Evolutionary conservation across 257 asterid species (phyloP).

Genomic region (Scutellaria galericulata): DNA sequence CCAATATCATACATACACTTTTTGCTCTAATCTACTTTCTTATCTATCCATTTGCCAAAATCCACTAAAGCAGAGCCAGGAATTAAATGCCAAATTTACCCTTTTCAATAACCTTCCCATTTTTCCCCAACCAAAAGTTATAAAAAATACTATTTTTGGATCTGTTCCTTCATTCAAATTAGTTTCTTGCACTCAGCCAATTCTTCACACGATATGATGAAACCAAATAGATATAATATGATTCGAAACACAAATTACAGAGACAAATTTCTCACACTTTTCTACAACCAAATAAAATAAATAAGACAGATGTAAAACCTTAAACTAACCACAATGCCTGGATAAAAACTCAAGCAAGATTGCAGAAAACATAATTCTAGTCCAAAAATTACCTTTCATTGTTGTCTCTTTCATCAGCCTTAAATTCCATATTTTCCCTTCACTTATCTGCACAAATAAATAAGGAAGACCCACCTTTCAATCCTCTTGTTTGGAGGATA

Average conservation of each 20-base stretch:
- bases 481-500: constrained; percentile 60
- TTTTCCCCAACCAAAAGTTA: constrained; percentile 29
- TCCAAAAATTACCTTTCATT: constrained; percentile 37
- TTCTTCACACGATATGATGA: too few species aligned
- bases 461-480: constrained; percentile 47
- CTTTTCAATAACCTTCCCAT: constrained; percentile 29
- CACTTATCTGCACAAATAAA: constrained; percentile 35
- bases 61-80: constrained; percentile 47
- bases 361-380: constrained; percentile 20
- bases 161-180: background rate
- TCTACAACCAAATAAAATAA: too few species aligned
- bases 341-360: constrained; percentile 24
- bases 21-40: constrained; percentile 29
- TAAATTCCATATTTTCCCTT: constrained; percentile 23
- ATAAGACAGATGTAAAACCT: too few species aligned
- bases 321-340: background rate
- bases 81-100: constrained; percentile 44
- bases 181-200: too few species aligned
- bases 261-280: too few species aligned
- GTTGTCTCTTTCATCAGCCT: constrained; percentile 41
- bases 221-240: too few species aligned
- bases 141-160: constrained; percentile 36
- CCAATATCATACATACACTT: constrained; percentile 35
- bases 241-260: too few species aligned
- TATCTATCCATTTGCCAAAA: constrained; percentile 44